Percentiles rank a stretch among this genome's conserved stretches.
Conservation (phyloP, 2,329 filamentous ascomycete genomes). For the Fusarium nisikadoi region DNA sequence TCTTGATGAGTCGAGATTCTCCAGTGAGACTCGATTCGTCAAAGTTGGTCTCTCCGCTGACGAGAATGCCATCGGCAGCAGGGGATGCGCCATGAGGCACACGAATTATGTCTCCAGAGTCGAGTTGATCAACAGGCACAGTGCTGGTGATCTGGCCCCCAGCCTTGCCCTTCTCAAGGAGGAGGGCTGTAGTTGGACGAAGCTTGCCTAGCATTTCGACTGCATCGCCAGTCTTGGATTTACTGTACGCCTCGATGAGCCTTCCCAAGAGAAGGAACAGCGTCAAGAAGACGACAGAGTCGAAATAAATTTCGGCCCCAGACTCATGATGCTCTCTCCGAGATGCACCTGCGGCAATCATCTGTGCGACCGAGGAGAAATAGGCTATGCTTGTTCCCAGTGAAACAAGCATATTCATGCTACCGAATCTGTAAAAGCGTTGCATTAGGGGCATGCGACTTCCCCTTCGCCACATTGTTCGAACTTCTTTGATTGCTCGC, state of each 20-base stretch:
- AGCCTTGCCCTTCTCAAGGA: conserved; percentile 64
- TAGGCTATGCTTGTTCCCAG: conserved; percentile 90
- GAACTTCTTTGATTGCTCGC: conserved; percentile 81
- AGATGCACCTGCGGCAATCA: conserved; percentile 70
- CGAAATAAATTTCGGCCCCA: conserved; percentile 75
- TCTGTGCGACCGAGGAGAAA: conserved; percentile 80
- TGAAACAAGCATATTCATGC: conserved; percentile 95
- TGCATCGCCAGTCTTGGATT: conserved; percentile 88
- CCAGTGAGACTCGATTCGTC: conserved; percentile 93
- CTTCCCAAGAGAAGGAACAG: conserved; percentile 82
- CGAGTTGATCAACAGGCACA: conserved; percentile 74
- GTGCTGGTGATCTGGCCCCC: conserved; percentile 52
- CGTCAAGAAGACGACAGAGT: conserved; percentile 91
- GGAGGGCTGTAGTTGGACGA: conserved; percentile 78
- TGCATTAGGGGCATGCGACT: conserved; percentile 78
- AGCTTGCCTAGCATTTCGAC: conserved; percentile 82
- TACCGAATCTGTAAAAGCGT: conserved; percentile 91
- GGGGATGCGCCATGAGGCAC: conserved; percentile 85
- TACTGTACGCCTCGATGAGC: conserved; percentile 90
- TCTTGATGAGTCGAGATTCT: conserved; percentile 75
- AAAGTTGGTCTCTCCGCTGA: conserved; percentile 73
- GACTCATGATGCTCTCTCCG: conserved; percentile 35
- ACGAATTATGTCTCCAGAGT: conserved; percentile 78
- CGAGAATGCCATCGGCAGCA: conserved; percentile 80
- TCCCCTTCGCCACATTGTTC: conserved; percentile 78